Evolutionary conservation across 495 filamentous ascomycete genomes (phyloP).

Genomic region (Hypoxylon lienhwacheense): DNA sequence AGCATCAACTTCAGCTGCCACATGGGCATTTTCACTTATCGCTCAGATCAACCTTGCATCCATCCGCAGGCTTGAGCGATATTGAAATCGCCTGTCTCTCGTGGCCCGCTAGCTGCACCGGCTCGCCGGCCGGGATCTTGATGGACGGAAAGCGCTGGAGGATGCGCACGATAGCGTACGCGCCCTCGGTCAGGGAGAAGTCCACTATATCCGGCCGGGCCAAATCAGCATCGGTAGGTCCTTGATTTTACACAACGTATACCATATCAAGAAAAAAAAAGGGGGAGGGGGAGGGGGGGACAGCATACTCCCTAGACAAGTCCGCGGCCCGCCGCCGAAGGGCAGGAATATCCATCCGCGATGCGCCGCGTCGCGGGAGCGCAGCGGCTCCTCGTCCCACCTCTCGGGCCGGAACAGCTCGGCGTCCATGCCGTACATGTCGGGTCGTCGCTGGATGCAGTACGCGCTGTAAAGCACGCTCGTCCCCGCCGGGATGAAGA

Average conservation of each 20-base stretch:
- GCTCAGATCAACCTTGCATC: slow-evolving; percentile 22
- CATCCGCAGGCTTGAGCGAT: slow-evolving; percentile 20
- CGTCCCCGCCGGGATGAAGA: slow-evolving; percentile 52
- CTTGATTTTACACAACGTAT: background rate
- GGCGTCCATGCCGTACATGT: slow-evolving; percentile 55
- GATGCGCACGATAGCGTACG: slow-evolving; percentile 44
- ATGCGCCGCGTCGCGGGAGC: slow-evolving; percentile 14
- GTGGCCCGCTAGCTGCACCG: slow-evolving; percentile 19
- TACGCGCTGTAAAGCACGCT: slow-evolving; percentile 47
- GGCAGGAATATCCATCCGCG: slow-evolving; percentile 23
- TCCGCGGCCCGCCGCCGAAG: slow-evolving; percentile 19
- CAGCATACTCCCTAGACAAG: slow-evolving; percentile 15
- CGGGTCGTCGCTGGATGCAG: slow-evolving; percentile 60
- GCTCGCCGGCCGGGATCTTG: slow-evolving; percentile 13
- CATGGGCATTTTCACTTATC: slow-evolving; percentile 4
- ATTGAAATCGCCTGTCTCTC: slow-evolving; percentile 25
- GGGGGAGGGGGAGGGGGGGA: no score
- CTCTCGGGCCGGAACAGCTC: slow-evolving; percentile 59
- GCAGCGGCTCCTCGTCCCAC: slow-evolving; percentile 52
- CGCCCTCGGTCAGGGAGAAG: slow-evolving; percentile 28
- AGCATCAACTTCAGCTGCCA: background rate
- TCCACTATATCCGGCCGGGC: slow-evolving; percentile 27
- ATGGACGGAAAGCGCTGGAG: slow-evolving; percentile 37
- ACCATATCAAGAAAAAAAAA: no score
- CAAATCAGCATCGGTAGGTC: background rate